Evolutionary conservation across 345 rosid species (phyloP), one percentile per base, ranked within the genome.

Genomic region (Erysimum cheiranthoides): DNA sequence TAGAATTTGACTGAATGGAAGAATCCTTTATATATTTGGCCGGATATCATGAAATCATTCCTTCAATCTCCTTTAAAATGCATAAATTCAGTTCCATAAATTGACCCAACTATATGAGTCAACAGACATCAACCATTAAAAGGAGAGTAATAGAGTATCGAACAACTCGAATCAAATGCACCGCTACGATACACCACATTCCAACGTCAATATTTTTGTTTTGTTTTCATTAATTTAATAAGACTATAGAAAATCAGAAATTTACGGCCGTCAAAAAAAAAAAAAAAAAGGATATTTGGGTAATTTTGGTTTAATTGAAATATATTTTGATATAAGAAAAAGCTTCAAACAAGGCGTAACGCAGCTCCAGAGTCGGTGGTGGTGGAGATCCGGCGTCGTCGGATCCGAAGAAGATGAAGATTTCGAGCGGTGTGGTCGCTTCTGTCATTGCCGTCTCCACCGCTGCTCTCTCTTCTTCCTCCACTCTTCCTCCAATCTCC

Each of bases 131-230:
- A 7, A 35, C 39, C 39, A 77, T 1, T 74, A 64, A 0, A 92
- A 88, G 76, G 85, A 90, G 10, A 84, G 34, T 1, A 88, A 77
- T 86, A 90, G 10, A 84, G 34, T 1, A 90, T 89, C 35, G 93
- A 88, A 85, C 93, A 90, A 61, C 85, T 85, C 69, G 87, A 73
- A 79, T 89, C 94, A 18, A 89, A 67, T 36, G 49, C 71, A 39
- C 61, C 71, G 71, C 36, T 51, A 35, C 60, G 60, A 40, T 35
- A 36, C 49, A 52, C 61, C 73, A 31, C 46, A 67, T 51, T 67
- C 72, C 61, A 68, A 68, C 62, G 62, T 36, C 36, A 52, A 25
- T 52, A 67, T 12, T 10, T 36, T 27, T 27, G 5, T 62, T 42
- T 42, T 43, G 6, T 25, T 13, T 40, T 40, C 50, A 11, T 39